Evolutionary conservation across 768 basidiomycete species (phyloP).

Genomic region (Aureoboletus auriporus): DNA sequence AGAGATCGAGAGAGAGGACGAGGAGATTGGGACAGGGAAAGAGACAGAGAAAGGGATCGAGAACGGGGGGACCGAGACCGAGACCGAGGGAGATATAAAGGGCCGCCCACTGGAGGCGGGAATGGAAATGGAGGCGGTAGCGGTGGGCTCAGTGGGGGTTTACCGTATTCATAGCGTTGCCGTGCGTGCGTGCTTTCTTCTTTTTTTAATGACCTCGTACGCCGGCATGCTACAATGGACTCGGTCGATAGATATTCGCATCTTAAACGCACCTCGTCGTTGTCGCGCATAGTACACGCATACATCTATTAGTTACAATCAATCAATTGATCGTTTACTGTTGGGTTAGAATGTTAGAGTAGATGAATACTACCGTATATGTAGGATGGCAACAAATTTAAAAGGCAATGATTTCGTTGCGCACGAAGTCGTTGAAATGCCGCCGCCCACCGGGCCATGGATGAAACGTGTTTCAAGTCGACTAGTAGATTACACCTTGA

Average conservation of each 20-base stretch:
- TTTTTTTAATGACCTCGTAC: background rate
- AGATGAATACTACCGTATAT: background rate
- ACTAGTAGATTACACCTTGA: too few species aligned
- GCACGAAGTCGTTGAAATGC: too few species aligned
- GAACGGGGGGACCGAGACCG: constrained; percentile 14
- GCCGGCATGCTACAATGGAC: background rate
- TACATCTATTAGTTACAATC: constrained; percentile 19
- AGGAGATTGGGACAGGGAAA: constrained; percentile 3
- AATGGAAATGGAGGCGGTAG: constrained; percentile 1
- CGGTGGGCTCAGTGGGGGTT: constrained; percentile 17
- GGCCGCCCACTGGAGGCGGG: constrained; percentile 3
- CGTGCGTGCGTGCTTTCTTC: background rate
- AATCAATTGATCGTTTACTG: constrained; percentile 8
- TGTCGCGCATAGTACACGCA: constrained; percentile 16
- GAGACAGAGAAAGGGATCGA: constrained; percentile 3
- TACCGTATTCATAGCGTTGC: constrained; percentile 28
- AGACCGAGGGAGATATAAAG: constrained; percentile 17
- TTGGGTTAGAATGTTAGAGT: constrained; percentile 10
- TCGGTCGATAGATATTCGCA: background rate
- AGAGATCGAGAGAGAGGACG: background rate
- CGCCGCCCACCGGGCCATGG: too few species aligned
- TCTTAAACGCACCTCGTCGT: constrained; percentile 2
- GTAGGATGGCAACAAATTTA: constrained; percentile 9
- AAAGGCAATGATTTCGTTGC: too few species aligned
- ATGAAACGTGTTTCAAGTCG: too few species aligned